Conservation (phyloP, 306 rosid species). For the Sophora flavescens region DNA sequence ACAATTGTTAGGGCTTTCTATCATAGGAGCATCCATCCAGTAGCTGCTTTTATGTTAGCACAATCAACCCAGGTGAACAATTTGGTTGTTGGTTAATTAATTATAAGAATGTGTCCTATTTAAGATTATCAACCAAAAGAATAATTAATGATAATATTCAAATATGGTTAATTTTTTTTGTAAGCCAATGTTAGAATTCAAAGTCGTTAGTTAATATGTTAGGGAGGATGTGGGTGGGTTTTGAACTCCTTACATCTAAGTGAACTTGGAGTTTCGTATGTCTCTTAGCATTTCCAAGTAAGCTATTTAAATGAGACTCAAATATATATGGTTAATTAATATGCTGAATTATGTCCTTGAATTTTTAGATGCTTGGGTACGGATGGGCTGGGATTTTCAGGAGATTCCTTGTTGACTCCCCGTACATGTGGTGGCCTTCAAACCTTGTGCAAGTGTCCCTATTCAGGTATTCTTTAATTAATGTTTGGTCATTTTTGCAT, state of each 20-base stretch:
- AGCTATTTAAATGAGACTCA: too few species aligned
- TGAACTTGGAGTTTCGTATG: too few species aligned
- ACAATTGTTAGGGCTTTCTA: constrained; percentile 90
- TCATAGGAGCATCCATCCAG: constrained; percentile 59
- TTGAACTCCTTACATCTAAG: too few species aligned
- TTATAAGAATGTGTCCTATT: too few species aligned
- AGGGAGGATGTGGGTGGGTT: too few species aligned
- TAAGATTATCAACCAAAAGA: background rate
- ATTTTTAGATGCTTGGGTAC: constrained; percentile 85
- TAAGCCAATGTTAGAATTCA: too few species aligned
- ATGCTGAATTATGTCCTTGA: background rate
- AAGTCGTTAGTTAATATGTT: too few species aligned
- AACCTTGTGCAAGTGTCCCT: constrained; percentile 89
- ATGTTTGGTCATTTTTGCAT: background rate
- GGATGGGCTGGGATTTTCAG: constrained; percentile 98
- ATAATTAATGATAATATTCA: too few species aligned
- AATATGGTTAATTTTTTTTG: too few species aligned
- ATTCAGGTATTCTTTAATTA: constrained; percentile 60
- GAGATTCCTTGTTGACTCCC: constrained; percentile 82
- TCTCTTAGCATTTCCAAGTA: too few species aligned
- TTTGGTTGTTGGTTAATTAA: background rate
- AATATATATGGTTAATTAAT: background rate
- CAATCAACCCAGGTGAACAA: constrained; percentile 75
- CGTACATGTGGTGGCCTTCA: constrained; percentile 98
- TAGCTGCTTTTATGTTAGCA: constrained; percentile 73